Evolutionary conservation across 805 yeast species (phyloP), one percentile per base, ranked within the genome.

Genomic region (Candida verbasci): DNA sequence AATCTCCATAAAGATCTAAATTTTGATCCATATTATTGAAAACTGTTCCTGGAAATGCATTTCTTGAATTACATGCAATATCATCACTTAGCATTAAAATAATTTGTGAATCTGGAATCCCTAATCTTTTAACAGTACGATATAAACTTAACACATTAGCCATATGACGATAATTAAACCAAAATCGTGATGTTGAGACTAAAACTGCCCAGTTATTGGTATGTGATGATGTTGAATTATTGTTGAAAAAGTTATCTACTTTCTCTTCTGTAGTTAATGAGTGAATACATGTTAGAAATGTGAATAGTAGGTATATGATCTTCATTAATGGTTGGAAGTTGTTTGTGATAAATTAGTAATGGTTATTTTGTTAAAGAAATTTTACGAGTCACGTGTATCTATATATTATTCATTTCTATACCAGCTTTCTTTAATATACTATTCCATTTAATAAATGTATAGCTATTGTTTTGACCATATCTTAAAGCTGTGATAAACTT

Each of bases 161-260:
- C 87, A 91, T 86, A 59, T 93, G 99, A 56, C 98, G 73, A 56
- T 93, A 93, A 60, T 93, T 93, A 72, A 93, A 93, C 99, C 99
- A 93, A 63, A 93, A 93, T 41, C 97, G 68, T 9, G 97, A 88
- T 1, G 99, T 91, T 2, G 96, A 87, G 25, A 93, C 96, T 30
- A 93, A 65, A 4, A 93, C 97, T 0, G 98, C 91, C 82, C 81
- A 76, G 53, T 76, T 77, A 52, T 76, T 77, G 22, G 80, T 76
- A 48, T 88, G 76, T 63, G 82, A 11, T 9, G 37, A 34, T 3
- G 24, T 21, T 12, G 21, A 24, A 24, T 24, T 24, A 11, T 30
- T 30, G 24, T 30, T 15, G 34, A 30, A 30, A 30, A 30, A 30
- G n/a, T 30, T 9, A 17, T 24, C 14, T 6, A 24, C 14, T 11